A percentile compares a stretch with the other conserved stretches of the same genome.
Evolutionary conservation across 805 yeast species (phyloP).

Genomic region (Metschnikowia amazonensis): DNA sequence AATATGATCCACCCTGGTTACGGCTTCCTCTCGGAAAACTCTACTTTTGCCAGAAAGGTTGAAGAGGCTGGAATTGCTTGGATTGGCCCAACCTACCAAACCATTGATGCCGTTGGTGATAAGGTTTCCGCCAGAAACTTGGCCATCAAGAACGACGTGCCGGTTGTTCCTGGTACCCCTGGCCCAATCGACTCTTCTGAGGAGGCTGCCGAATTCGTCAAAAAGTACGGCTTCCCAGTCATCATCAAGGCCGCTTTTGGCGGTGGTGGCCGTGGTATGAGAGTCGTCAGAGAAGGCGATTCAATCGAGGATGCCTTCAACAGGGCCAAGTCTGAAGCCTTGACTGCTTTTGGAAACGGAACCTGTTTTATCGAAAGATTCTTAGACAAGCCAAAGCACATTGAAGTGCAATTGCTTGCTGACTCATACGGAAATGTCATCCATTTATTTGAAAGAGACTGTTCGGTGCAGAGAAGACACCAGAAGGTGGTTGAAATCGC

Average conservation of each 20-base stretch:
- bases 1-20: slow-evolving; percentile 41
- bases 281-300: slow-evolving; percentile 97
- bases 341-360: slow-evolving; percentile 96
- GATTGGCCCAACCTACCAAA: slow-evolving; percentile 88
- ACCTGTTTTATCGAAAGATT: slow-evolving; percentile 97
- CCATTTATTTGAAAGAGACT: slow-evolving; percentile 95
- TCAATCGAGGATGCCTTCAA: slow-evolving; percentile 85
- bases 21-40: slow-evolving; percentile 81
- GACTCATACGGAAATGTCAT: slow-evolving; percentile 92
- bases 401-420: slow-evolving; percentile 93
- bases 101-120: slow-evolving; percentile 94
- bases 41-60: slow-evolving; percentile 90
- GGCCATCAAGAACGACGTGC: slow-evolving; percentile 79
- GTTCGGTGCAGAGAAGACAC: slow-evolving; percentile 99
- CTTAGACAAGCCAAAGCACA: slow-evolving; percentile 93
- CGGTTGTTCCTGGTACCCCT: slow-evolving; percentile 96
- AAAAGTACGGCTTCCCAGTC: slow-evolving; percentile 87
- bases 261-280: slow-evolving; percentile 99
- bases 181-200: slow-evolving; percentile 85
- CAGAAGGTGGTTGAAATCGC: slow-evolving; percentile 99
- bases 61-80: slow-evolving; percentile 88
- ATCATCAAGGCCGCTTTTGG: slow-evolving; percentile 98
- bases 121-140: slow-evolving; percentile 90
- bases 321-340: slow-evolving; percentile 93
- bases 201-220: slow-evolving; percentile 78